Conservation (phyloP, 306 rosid genomes). For the Crotalaria pallida region DNA sequence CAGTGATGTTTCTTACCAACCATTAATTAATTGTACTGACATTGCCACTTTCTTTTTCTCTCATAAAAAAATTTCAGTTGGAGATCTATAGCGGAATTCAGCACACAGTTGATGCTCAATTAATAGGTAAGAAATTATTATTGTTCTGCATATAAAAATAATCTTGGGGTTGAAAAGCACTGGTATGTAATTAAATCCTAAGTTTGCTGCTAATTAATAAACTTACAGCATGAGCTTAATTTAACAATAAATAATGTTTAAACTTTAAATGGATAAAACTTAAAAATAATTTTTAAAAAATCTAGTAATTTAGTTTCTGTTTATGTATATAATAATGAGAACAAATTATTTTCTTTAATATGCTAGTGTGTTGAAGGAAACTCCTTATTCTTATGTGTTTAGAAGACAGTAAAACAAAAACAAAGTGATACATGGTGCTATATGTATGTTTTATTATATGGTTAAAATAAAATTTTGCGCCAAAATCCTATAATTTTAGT, state of each 20-base stretch:
- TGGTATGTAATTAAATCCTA: not conserved
- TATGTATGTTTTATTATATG: not conserved
- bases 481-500: not conserved
- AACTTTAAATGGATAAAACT: no score
- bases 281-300: no score
- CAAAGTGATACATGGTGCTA: not conserved
- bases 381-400: not conserved
- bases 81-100: not conserved
- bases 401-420: not conserved
- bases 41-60: not conserved
- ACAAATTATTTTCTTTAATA: not conserved
- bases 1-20: not conserved
- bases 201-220: not conserved
- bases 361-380: not conserved
- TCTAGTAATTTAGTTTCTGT: no score
- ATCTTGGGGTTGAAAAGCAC: not conserved
- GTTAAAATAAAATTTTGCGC: not conserved
- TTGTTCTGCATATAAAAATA: not conserved
- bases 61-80: not conserved
- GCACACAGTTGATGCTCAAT: not conserved
- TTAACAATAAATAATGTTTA: not conserved
- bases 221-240: not conserved
- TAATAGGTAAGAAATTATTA: not conserved
- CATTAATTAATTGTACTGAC: not conserved
- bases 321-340: not conserved